Base-by-base conservation (phyloP, 345 rosid species). In the Firmiana major region DNA sequence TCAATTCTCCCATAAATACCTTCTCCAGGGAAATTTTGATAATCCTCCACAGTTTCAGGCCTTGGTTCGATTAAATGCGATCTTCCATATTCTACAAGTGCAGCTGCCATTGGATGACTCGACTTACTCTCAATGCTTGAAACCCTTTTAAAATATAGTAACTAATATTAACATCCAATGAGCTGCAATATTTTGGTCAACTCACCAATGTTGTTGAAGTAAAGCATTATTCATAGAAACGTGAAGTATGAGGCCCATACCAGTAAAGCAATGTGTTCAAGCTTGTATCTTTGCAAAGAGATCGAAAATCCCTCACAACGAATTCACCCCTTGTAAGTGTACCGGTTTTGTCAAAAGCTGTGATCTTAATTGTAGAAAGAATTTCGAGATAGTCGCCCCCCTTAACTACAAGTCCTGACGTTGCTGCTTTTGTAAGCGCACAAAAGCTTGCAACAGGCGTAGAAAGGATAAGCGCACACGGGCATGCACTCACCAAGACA, bases 391-490 rank as follows among this genome's bases (percentile, higher is more conserved):
- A 85, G 74, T 93, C 91, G 5, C 91, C 97, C 8, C 95, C 95
- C 90, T 96, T 96, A 81, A 96, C 85, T 9, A 96, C 81, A 80
- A 96, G 90, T 59, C 99, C 98, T 34, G 88, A 82, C 45, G 87
- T 84, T 62, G 99, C 99, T 31, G 99, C 97, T 38, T 86, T 87
- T 12, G 97, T 87, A 66, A 96, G 95, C 19, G 97, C 97, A 82
- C 99, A 94, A 80, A 92, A 96, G 43, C 90, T 92, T 28, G 90
- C 98, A 65, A 94, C 93, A 11, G 98, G 99, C 36, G 99, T 94
- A 9, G 99, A 96, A 60, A 96, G 92, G 71, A 96, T 83, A 5
- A 96, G 92, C 3, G 94, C 95, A 76, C 99, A 96, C 22, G 98
- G 99, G 62, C 99, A 96, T 65, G 94, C 97, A 71, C 97, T 94